phyloP scores from a whole-genome alignment of 208 protist genomes.

The Acanthamoeba castellanii region DNA sequence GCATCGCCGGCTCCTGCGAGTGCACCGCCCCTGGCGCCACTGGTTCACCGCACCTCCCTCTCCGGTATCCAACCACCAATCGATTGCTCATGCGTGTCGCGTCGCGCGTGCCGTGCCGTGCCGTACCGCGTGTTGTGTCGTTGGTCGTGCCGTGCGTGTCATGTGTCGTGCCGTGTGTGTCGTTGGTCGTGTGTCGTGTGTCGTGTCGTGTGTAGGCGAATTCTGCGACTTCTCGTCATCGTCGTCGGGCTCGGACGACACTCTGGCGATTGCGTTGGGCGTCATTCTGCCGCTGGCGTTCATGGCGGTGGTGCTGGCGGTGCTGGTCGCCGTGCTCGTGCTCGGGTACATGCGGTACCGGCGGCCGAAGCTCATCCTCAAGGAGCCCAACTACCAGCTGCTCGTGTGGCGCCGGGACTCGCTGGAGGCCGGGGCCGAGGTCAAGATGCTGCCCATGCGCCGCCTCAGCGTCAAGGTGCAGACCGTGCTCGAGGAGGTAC shows the following conservation, averaged over 20 bases:
- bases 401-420: constrained; percentile 2
- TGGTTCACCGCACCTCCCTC: neutral
- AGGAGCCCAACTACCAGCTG: constrained; percentile 55
- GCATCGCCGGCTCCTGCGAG: neutral
- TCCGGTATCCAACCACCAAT: neutral
- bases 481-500: constrained; percentile 2
- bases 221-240: neutral
- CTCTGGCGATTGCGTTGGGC: neutral
- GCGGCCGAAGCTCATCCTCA: constrained; percentile 42
- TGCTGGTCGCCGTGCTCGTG: neutral
- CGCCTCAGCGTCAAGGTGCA: constrained; percentile 30
- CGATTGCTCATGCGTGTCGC: no score
- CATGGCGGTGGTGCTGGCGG: neutral
- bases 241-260: neutral
- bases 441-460: neutral
- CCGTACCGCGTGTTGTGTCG: no score
- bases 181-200: no score
- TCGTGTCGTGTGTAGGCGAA: no score
- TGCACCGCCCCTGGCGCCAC: neutral
- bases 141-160: no score
- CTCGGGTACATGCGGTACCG: constrained; percentile 38
- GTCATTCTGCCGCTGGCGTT: neutral
- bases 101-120: no score
- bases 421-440: neutral
- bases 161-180: no score